These are phyloP conservation scores for Kickxella alabastrina DNA, from an alignment of 192 early-diverging fungal species.

Conservation along the genomic window DNA sequence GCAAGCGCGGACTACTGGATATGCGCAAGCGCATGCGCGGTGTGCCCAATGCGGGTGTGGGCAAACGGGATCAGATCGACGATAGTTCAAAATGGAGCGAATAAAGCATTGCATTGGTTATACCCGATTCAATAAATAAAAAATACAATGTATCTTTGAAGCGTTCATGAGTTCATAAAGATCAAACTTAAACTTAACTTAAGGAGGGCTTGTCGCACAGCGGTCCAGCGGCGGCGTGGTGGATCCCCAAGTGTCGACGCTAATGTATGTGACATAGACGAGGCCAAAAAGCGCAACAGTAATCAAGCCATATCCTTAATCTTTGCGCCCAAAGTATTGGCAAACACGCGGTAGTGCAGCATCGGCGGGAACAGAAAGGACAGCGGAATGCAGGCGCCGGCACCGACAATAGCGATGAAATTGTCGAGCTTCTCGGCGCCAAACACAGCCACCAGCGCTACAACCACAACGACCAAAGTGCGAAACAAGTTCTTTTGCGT, in stretches of 20 bases:
- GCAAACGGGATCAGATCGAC: conserved; percentile 16
- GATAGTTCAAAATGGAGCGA: conserved; percentile 39
- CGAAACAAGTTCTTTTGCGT: conserved; percentile 85
- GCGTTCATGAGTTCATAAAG: no score
- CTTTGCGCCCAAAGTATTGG: conserved; percentile 46
- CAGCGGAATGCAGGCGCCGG: conserved; percentile 67
- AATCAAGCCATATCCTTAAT: conserved; percentile 60
- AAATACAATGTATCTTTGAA: not conserved
- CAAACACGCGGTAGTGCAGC: conserved; percentile 73
- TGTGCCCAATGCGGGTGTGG: conserved; percentile 28
- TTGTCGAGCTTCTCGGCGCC: conserved; percentile 76
- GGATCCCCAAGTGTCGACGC: conserved; percentile 54
- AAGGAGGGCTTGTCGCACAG: conserved; percentile 20
- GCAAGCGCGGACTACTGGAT: conserved; percentile 49
- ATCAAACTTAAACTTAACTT: no score
- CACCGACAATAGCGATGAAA: conserved; percentile 80
- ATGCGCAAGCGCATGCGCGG: conserved; percentile 50
- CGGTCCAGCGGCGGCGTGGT: conserved; percentile 33
- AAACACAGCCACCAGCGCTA: conserved; percentile 71
- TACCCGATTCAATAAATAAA: no score
- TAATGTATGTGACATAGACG: conserved; percentile 78
- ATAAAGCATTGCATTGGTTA: not conserved
- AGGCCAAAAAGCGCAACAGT: conserved; percentile 68
- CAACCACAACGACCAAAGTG: conserved; percentile 58
- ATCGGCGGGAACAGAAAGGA: conserved; percentile 84